phyloP scores from a whole-genome alignment of 768 basidiomycete genomes.

The Lepiota brunneoincarnata region DNA sequence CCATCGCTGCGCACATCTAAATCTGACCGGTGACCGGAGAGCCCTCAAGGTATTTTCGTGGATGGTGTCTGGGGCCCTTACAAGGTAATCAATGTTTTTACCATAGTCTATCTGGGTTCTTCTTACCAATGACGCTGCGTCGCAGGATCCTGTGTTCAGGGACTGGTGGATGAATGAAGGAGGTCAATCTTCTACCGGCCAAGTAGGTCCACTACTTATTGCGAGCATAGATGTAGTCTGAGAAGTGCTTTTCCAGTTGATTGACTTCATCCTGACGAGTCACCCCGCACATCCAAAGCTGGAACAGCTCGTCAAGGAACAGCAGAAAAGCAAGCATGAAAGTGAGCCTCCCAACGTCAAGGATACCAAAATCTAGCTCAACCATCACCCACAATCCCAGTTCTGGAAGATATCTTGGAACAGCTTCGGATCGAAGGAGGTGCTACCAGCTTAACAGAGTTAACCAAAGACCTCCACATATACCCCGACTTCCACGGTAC shows the following conservation, averaged over 20 bases:
- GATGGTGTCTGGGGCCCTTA: constrained; percentile 93
- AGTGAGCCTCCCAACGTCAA: constrained; percentile 30
- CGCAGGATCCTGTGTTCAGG: constrained; percentile 81
- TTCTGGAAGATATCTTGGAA: constrained; percentile 74
- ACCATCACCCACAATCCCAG: constrained; percentile 28
- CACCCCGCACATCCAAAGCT: constrained; percentile 83
- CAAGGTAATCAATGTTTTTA: constrained; percentile 43
- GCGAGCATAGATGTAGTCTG: background rate
- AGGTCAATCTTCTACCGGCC: constrained; percentile 98
- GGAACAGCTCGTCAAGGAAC: constrained; percentile 56
- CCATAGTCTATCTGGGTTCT: background rate
- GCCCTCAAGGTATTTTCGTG: constrained; percentile 80
- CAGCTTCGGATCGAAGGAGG: constrained; percentile 53
- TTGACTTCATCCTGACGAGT: constrained; percentile 92
- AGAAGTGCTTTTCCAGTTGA: constrained; percentile 48
- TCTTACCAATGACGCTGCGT: background rate
- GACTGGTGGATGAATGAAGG: constrained; percentile 99
- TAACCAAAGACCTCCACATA: constrained; percentile 88
- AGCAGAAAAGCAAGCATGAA: constrained; percentile 55
- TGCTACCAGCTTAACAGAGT: constrained; percentile 68
- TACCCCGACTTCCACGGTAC: constrained; percentile 94
- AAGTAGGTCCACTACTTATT: constrained; percentile 39
- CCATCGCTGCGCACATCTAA: background rate
- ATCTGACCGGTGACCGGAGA: constrained; percentile 36
- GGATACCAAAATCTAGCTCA: background rate